Evolutionary conservation across 345 rosid genomes (phyloP), one percentile per base, ranked within the genome.

Genomic region (Corchorus capsularis): DNA sequence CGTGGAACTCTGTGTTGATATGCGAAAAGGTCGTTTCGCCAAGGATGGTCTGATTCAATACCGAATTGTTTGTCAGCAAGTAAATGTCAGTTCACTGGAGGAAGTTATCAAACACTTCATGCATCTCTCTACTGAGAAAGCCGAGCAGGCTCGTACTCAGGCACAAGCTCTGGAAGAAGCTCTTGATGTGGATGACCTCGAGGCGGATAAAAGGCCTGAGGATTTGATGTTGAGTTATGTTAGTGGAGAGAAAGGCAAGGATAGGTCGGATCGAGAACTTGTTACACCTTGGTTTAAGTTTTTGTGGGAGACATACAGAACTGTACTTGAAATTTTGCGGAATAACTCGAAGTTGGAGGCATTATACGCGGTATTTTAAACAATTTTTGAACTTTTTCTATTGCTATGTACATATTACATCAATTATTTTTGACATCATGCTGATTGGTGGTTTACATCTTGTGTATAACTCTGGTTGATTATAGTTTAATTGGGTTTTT

Each of bases 201-300:
- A 95, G 80, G 99, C 99, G 0, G 99, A 95, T 83, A 89, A 88
- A 63, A 90, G 96, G 70, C 98, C 99, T 5, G 98, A 93, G 76
- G 98, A 95, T 85, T 82, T 95, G 69, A 93, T 93, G 97, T 90
- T 95, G 34, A 95, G 99, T 76, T 93, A 91, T 83, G 99, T 95
- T 81, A 93, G 98, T 76, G 98, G 99, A 69, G 99, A 95, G 82
- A 95, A 95, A 76, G 99, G 98, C 27, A 95, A 95, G 83, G 99
- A 95, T 64, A 91, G 99, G 87, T 95, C 99, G 77, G 98, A 95
- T 80, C 89, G 98, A 7, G 99, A 95, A 69, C 87, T 95, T 55
- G 99, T 95, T 74, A 95, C 99, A 11, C 99, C 99, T 3, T 95
- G 99, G 99, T 95, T 95, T 83, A 95, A 95, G 89, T 95, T 95